Percentiles rank a stretch among this genome's conserved stretches.
Conservation (phyloP, 2,329 filamentous ascomycete species). For the Akanthomyces dipterigenus region DNA sequence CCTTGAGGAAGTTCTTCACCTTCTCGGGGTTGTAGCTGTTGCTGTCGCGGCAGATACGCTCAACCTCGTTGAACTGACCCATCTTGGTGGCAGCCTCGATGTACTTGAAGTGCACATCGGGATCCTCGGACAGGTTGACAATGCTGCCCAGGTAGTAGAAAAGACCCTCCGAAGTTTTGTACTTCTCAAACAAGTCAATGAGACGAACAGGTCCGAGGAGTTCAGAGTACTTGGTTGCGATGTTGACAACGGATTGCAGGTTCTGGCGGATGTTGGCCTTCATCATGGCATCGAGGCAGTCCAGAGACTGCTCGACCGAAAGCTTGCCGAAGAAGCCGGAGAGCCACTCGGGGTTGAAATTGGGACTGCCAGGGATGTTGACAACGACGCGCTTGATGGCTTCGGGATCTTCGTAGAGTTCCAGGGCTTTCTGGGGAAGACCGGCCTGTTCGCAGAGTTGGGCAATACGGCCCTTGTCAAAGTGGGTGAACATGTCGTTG, state of each 20-base stretch:
- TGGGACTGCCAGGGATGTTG: constrained; percentile 74
- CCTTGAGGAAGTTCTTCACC: constrained; percentile 99
- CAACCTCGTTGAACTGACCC: constrained; percentile 89
- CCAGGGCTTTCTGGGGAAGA: constrained; percentile 77
- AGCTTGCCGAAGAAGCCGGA: constrained; percentile 89
- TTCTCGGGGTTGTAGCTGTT: constrained; percentile 86
- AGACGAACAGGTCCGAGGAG: constrained; percentile 79
- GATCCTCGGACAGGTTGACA: constrained; percentile 91
- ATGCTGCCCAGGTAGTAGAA: constrained; percentile 98
- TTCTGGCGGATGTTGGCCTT: constrained; percentile 96
- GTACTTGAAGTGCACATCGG: constrained; percentile 98
- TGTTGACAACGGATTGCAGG: constrained; percentile 85
- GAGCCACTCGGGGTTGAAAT: constrained; percentile 83
- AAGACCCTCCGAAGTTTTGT: constrained; percentile 91
- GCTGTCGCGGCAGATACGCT: constrained; percentile 94
- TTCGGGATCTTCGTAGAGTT: constrained; percentile 87
- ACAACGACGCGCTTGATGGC: constrained; percentile 85
- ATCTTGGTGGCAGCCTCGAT: constrained; percentile 94
- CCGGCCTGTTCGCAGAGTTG: constrained; percentile 90
- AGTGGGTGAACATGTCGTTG: constrained; percentile 98
- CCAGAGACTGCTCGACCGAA: constrained; percentile 89
- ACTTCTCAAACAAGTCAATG: constrained; percentile 94
- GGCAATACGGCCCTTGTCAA: constrained; percentile 84
- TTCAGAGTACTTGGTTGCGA: constrained; percentile 97
- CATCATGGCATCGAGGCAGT: constrained; percentile 94